These are phyloP conservation scores for Phytophthora hibernalis DNA, from an alignment of 352 stramenopile species.

Conservation along the genomic window DNA sequence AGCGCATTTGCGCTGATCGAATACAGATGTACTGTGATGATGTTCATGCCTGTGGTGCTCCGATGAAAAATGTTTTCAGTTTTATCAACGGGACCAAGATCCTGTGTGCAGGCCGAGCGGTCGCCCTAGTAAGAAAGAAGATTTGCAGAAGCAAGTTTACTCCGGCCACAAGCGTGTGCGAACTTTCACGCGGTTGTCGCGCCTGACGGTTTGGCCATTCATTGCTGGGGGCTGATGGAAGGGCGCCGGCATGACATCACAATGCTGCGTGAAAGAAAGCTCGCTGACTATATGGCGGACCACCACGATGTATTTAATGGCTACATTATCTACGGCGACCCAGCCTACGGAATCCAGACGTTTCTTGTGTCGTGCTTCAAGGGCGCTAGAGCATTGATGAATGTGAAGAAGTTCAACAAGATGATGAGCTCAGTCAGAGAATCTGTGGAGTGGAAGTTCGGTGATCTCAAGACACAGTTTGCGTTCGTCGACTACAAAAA, in stretches of 20 bases:
- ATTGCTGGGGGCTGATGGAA: constrained; percentile 21
- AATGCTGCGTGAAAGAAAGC: constrained; percentile 15
- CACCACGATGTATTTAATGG: not conserved
- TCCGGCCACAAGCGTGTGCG: constrained; percentile 5
- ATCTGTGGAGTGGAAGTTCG: constrained; percentile 1
- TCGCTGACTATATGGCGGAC: not conserved
- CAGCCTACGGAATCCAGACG: constrained; percentile 14
- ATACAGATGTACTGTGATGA: too few species aligned
- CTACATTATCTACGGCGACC: constrained; percentile 13
- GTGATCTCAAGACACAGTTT: constrained; percentile 5
- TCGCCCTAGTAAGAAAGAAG: constrained; percentile 5
- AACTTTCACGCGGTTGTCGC: constrained; percentile 6
- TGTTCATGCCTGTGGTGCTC: not conserved
- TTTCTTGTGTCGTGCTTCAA: constrained; percentile 12
- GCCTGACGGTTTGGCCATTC: not conserved
- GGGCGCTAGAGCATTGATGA: not conserved
- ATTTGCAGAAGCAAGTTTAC: constrained; percentile 16
- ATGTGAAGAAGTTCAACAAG: constrained; percentile 10
- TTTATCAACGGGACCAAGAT: constrained; percentile 19
- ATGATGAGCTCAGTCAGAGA: constrained; percentile 5
- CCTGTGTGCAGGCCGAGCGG: constrained; percentile 1
- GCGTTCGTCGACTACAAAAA: constrained; percentile 9
- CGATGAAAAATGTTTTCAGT: constrained; percentile 9
- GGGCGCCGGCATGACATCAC: constrained; percentile 15
- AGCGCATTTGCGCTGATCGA: constrained; percentile 8